Base-by-base conservation (phyloP, 805 yeast genomes). In the Metschnikowia vanudenii region DNA sequence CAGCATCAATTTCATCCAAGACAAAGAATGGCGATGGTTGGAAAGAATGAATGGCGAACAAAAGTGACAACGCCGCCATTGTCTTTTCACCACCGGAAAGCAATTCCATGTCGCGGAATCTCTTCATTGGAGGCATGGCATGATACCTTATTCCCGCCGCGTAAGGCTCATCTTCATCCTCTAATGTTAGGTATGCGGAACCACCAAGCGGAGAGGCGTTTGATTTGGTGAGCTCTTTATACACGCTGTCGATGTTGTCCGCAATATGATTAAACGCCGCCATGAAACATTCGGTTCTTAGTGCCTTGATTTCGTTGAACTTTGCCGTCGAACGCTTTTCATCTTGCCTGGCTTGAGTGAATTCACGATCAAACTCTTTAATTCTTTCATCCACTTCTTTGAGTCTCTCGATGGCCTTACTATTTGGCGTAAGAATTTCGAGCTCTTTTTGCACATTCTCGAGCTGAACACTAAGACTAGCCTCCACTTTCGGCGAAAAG, bases 1-100 rank as follows among this genome's bases (percentile, higher is more conserved):
- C 98, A 0, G 99, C 98, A 68, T 94, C 99, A n/a, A 94, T 90
- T 67, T 94, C 99, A 64, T 94, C 99, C 36, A 94, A 71, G 0
- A 94, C 96, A 62, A 94, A 92, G 62, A 94, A 94, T 28, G 99
- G 99, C 1, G 97, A 85, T 2, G 97, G 97, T 42, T 84, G 92
- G 66, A 72, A 86, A 0, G 95, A 83, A 62, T 94, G 97, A 35
- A 91, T 81, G 0, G 98, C 91, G 69, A 94, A 94, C 39, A 94
- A 65, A 52, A 94, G 71, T 0, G 98, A 97, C 52, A 94, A 69
- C 0, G 99, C 99, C 2, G 99, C 99, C 63, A 94, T 84, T 1
- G 97, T 88, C 62, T 91, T 90, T 62, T 94, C 99, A 45, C 99
- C 99, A 44, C 99, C 99, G 1, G 97, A 89, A 18, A 94, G 73